phyloP scores from a whole-genome alignment of 1,284 basidiomycete genomes.

The Boletus mariae region DNA sequence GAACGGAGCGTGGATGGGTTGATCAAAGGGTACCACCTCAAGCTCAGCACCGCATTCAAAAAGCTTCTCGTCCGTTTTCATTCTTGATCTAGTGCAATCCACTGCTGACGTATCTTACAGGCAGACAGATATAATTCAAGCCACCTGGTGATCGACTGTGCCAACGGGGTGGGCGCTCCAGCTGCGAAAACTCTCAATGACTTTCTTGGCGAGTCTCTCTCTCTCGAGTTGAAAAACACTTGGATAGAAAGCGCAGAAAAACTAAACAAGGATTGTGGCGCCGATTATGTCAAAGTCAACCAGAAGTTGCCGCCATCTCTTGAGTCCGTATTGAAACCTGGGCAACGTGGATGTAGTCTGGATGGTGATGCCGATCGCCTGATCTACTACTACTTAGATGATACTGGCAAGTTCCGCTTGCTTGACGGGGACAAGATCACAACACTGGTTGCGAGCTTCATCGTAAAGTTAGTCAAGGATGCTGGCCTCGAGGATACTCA shows the following conservation, averaged over 20 bases:
- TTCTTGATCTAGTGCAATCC: constrained; percentile 1
- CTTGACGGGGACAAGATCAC: constrained; percentile 99
- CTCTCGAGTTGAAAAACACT: constrained; percentile 66
- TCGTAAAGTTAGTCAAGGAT: constrained; percentile 85
- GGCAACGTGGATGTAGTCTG: constrained; percentile 85
- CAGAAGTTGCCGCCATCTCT: constrained; percentile 82
- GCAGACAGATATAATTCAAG: constrained; percentile 56
- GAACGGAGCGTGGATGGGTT: constrained; percentile 83
- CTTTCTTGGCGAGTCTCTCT: constrained; percentile 53
- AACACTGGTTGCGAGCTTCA: constrained; percentile 88
- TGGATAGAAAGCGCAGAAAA: constrained; percentile 64
- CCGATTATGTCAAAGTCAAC: constrained; percentile 95
- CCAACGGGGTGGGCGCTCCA: constrained; percentile 92
- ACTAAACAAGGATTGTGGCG: constrained; percentile 88
- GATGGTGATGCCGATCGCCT: constrained; percentile 98
- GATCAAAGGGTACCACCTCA: constrained; percentile 84
- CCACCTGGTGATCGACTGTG: constrained; percentile 87
- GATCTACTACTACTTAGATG: constrained; percentile 91
- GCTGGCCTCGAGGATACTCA: constrained; percentile 63
- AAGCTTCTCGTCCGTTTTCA: constrained; percentile 71
- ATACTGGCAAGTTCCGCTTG: constrained; percentile 78
- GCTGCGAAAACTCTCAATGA: constrained; percentile 59
- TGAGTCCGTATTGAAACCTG: constrained; percentile 53
- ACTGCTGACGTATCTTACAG: constrained; percentile 35
- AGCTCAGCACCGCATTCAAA: constrained; percentile 84